phyloP scores from a whole-genome alignment of 768 basidiomycete species.

The Tulasnella sp. region DNA sequence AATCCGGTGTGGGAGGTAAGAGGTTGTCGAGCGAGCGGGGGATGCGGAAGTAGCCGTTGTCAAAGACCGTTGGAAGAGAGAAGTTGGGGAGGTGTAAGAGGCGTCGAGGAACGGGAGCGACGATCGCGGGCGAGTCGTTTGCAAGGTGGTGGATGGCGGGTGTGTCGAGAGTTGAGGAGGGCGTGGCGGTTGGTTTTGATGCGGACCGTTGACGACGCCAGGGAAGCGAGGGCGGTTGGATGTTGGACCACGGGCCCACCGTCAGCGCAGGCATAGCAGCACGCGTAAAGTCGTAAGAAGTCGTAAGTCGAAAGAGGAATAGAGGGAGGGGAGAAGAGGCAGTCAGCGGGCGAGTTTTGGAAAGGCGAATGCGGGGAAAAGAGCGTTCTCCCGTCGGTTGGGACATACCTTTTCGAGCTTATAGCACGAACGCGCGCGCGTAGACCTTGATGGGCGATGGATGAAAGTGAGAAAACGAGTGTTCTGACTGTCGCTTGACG shows the following conservation, averaged over 20 bases:
- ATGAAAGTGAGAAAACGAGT: not conserved
- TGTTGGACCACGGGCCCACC: conserved; percentile 3
- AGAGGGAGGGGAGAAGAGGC: not conserved
- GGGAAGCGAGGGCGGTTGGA: not conserved
- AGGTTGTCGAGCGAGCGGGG: not conserved
- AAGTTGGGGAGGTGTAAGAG: not conserved
- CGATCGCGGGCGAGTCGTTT: not conserved
- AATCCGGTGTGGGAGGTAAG: not conserved
- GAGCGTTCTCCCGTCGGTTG: not conserved
- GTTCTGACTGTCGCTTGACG: not conserved
- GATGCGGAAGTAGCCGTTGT: not conserved
- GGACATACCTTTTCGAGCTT: not conserved
- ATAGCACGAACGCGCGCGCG: not conserved
- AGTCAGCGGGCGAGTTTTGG: not conserved
- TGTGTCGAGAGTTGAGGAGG: not conserved
- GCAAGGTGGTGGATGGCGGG: not conserved
- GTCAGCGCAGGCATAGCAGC: not conserved
- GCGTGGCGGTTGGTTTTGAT: not conserved
- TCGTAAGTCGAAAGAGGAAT: not conserved
- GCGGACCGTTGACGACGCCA: conserved; percentile 1
- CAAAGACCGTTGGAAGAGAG: not conserved
- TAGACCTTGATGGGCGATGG: not conserved
- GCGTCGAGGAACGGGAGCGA: not conserved
- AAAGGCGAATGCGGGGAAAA: conserved; percentile 10
- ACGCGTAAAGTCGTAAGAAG: not conserved